Percentiles rank a stretch among this genome's conserved stretches.
Evolutionary conservation across 2,329 filamentous ascomycete species (phyloP).

Genomic region (Myriosclerotinia scirpicola): DNA sequence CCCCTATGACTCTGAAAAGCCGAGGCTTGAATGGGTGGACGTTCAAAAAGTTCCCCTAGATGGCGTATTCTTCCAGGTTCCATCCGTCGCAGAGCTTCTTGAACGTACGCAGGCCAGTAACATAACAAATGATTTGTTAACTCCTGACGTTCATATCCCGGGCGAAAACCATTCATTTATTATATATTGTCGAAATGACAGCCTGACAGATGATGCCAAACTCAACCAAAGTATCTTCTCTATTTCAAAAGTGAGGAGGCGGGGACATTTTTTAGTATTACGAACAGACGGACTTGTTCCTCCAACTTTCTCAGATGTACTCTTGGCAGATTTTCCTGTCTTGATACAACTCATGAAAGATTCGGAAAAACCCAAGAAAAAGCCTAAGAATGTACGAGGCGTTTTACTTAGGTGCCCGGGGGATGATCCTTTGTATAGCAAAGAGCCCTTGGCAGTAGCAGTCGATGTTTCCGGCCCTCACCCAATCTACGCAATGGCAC

Average conservation of each 20-base stretch:
- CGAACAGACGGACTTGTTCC: no score
- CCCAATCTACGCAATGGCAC: neutral
- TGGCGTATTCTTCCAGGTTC: no score
- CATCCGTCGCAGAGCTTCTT: no score
- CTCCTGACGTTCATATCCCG: neutral
- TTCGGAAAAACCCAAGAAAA: neutral
- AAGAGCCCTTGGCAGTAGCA: no score
- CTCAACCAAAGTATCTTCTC: neutral
- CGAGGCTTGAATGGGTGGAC: neutral
- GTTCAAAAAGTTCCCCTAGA: no score
- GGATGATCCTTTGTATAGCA: accelerated
- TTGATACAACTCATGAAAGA: neutral
- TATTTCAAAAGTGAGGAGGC: no score
- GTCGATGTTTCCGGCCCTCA: no score
- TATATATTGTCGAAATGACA: neutral
- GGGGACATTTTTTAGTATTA: no score
- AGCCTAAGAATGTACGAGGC: no score
- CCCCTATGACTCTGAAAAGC: neutral
- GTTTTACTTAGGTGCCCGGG: neutral
- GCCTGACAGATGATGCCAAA: no score
- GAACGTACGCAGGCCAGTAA: no score
- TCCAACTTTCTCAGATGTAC: neutral
- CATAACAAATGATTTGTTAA: no score
- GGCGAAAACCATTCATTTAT: neutral
- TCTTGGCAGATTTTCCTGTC: neutral